Base-by-base conservation (phyloP, 129 eudicot genomes). In the Flaveria sonorensis region DNA sequence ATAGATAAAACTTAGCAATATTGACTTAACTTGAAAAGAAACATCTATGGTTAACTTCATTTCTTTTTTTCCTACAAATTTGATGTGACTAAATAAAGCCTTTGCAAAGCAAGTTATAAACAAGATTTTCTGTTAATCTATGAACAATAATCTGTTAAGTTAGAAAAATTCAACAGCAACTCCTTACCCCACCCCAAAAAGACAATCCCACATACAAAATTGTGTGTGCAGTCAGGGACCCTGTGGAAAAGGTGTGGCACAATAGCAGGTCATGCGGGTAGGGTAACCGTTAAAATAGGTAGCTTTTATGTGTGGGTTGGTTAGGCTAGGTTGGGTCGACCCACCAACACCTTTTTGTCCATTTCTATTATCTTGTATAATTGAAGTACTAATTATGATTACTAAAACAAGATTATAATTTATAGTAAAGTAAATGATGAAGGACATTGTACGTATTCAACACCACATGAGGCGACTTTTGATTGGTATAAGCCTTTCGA, bases 1-100 rank as follows among this genome's bases (percentile, higher is more conserved):
- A 47, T 26, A 26, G 28, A 68, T 30, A 13, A 60, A 70, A 70
- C 15, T 61, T 71, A 59, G 63, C 19, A 78, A 47, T 32, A 57
- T 73, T 19, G 18, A 20, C 21, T 40, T 21, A 69, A 69, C 23
- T 6, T 20, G 9, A 43, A 18, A 47, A 40, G 3, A 10, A 67
- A 19, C 30, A 16, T 63, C 45, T 28, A 63, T 63, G 21, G 45
- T 61, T 28, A 63, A 30, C 69, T 36, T 63, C 21, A 14, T 43
- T 63, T 40, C 12, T 30, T 28, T 26, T 26, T 63, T 28, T 30
- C 69, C 32, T 28, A 11, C 6, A 61, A 28, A 13, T 3, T 24
- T 57, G 15, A 61, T 26, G 43, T 6, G 42, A 28, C 43, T 62
- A 23, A 62, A 28, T 62, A 18, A 26, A 62, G 28, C 68, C 68